These are phyloP conservation scores for Tolypocladium ophioglossoides DNA, from an alignment of 2,329 filamentous ascomycete genomes.

Conservation along the genomic window DNA sequence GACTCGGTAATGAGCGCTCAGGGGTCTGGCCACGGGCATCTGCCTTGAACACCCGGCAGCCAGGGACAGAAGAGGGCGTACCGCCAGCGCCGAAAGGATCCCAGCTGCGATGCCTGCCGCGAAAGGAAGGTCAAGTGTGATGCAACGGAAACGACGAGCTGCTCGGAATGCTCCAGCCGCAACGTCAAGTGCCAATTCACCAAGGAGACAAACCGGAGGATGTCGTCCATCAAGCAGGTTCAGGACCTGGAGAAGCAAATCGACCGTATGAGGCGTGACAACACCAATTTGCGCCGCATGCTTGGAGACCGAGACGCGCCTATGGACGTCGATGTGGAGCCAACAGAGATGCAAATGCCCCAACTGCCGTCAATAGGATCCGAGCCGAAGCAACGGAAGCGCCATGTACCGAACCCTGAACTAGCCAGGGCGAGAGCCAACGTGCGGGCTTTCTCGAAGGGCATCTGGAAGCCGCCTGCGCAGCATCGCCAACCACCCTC, in stretches of 20 bases:
- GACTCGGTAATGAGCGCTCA: slow-evolving; percentile 48
- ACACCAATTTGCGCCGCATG: slow-evolving; percentile 59
- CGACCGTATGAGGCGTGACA: slow-evolving; percentile 68
- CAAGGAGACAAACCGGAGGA: slow-evolving; percentile 94
- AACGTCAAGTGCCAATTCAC: slow-evolving; percentile 98
- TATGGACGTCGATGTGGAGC: slow-evolving; percentile 37
- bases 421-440: slow-evolving; percentile 62
- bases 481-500: slow-evolving; percentile 47
- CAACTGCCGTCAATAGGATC: slow-evolving; percentile 56
- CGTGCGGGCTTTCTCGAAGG: slow-evolving; percentile 61
- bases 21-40: slow-evolving; percentile 23
- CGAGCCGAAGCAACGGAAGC: slow-evolving; percentile 53
- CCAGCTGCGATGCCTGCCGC: slow-evolving; percentile 92
- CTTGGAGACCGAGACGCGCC: slow-evolving; percentile 40
- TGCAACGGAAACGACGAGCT: slow-evolving; percentile 90
- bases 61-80: slow-evolving; percentile 88
- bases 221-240: slow-evolving; percentile 99
- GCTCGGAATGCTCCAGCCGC: slow-evolving; percentile 92
- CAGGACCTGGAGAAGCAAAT: slow-evolving; percentile 94
- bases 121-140: slow-evolving; percentile 85
- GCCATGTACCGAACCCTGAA: slow-evolving; percentile 53
- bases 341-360: slow-evolving; percentile 37
- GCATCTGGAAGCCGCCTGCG: slow-evolving; percentile 69
- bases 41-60: slow-evolving; percentile 28
- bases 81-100: slow-evolving; percentile 88